These are phyloP conservation scores for Ustilago sp. DNA, from an alignment of 1,284 basidiomycete species.

Conservation along the genomic window DNA sequence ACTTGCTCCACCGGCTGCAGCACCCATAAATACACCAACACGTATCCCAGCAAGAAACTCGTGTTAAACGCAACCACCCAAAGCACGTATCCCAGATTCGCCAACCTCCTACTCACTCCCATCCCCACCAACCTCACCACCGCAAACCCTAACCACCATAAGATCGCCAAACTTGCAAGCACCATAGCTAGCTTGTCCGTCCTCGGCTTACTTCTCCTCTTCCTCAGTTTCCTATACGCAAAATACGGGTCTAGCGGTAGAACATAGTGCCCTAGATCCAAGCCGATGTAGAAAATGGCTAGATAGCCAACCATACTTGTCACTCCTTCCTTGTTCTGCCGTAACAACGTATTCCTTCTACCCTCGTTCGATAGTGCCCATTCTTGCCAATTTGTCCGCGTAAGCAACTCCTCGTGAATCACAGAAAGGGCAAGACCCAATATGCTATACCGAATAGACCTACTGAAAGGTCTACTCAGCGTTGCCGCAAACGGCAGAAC, in stretches of 20 bases:
- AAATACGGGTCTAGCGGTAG: slow-evolving; percentile 78
- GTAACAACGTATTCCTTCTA: slow-evolving; percentile 75
- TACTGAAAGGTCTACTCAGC: slow-evolving; percentile 72
- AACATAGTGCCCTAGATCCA: slow-evolving; percentile 83
- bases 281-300: slow-evolving; percentile 86
- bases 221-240: slow-evolving; percentile 40
- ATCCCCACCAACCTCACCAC: slow-evolving; percentile 14
- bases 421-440: slow-evolving; percentile 75
- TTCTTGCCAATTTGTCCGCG: slow-evolving; percentile 30
- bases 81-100: slow-evolving; percentile 85
- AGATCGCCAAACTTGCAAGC: slow-evolving; percentile 76
- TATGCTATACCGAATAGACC: slow-evolving; percentile 75
- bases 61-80: slow-evolving; percentile 93
- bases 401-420: slow-evolving; percentile 36
- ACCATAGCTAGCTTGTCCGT: slow-evolving; percentile 55
- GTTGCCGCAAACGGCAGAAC: slow-evolving; percentile 82
- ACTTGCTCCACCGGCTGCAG: slow-evolving; percentile 72
- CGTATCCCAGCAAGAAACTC: slow-evolving; percentile 83
- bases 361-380: slow-evolving; percentile 51
- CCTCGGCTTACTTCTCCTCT: slow-evolving; percentile 13
- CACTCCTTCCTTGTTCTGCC: slow-evolving; percentile 92
- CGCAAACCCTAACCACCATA: slow-evolving; percentile 81
- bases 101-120: slow-evolving; percentile 51
- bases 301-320: slow-evolving; percentile 87
- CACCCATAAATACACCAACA: slow-evolving; percentile 79